A percentile compares a stretch with the other conserved stretches of the same genome.
These are phyloP conservation scores for Dalbergia cochinchinensis DNA, from an alignment of 306 rosid species.

Conservation along the genomic window DNA sequence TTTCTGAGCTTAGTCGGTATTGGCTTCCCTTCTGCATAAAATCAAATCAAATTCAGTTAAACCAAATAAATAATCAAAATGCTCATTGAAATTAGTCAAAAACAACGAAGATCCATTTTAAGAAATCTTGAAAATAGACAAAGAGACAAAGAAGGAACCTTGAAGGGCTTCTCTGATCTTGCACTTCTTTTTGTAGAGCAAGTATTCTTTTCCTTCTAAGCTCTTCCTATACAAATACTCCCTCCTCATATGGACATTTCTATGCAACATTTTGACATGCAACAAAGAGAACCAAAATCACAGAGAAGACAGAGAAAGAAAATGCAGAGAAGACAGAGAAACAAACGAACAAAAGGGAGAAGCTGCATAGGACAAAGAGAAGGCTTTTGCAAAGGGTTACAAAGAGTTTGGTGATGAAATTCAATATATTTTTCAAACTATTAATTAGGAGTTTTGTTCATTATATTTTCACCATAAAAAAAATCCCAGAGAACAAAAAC, in stretches of 20 bases:
- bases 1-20: conserved; percentile 92
- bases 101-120: neutral
- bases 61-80: neutral
- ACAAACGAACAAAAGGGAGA: neutral
- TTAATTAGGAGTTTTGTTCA: too few relatives aligned
- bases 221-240: conserved; percentile 88
- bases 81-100: neutral
- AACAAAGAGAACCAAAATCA: neutral
- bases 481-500: too few relatives aligned
- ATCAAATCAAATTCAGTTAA: neutral
- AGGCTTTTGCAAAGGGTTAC: neutral
- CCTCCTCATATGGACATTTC: conserved; percentile 70
- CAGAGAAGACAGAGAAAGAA: neutral
- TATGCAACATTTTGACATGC: conserved; percentile 60
- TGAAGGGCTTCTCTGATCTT: conserved; percentile 79
- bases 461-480: too few relatives aligned
- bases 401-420: too few relatives aligned
- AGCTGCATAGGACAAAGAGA: neutral
- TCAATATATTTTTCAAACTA: too few relatives aligned
- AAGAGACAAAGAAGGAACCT: conserved; percentile 51
- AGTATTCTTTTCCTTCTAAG: conserved; percentile 81
- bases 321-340: neutral
- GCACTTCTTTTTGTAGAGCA: conserved; percentile 86
- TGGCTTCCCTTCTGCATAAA: conserved; percentile 79
- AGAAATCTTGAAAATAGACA: neutral